phyloP scores from a whole-genome alignment of 176 grass and related monocot species.

The Saccharum spontaneum region DNA sequence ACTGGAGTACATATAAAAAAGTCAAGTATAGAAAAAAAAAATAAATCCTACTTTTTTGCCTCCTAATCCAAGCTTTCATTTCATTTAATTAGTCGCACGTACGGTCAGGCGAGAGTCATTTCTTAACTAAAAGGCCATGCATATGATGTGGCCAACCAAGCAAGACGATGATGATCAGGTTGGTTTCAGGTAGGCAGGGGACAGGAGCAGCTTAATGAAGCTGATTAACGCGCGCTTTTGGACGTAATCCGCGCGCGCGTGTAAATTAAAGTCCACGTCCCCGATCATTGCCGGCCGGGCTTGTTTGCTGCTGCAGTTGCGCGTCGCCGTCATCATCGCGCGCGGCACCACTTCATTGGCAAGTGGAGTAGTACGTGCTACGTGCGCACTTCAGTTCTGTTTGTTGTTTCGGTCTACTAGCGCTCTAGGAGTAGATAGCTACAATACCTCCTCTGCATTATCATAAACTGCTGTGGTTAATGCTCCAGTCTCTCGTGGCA shows the following conservation, averaged over 20 bases:
- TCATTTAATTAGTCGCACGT: neutral
- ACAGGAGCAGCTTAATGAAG: constrained; percentile 21
- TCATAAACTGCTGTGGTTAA: neutral
- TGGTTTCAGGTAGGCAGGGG: neutral
- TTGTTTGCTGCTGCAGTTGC: neutral
- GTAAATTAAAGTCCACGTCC: neutral
- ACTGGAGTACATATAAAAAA: no score
- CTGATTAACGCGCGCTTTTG: neutral
- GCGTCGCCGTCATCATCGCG: neutral
- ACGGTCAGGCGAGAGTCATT: neutral
- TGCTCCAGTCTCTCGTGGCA: neutral
- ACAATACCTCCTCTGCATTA: neutral
- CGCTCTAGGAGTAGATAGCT: neutral
- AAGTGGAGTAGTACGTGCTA: constrained; percentile 20
- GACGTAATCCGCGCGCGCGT: constrained; percentile 1
- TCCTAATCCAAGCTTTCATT: constrained; percentile 3
- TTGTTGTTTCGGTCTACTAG: no score
- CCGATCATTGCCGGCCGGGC: constrained; percentile 16
- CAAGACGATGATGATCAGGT: neutral
- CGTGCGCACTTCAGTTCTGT: constrained; percentile 29
- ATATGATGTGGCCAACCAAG: constrained; percentile 11
- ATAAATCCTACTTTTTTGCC: neutral
- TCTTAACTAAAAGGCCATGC: neutral
- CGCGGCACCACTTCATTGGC: constrained; percentile 26
- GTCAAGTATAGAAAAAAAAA: no score